Conservation (phyloP, 2,329 filamentous ascomycete genomes). For the Aspergillus sp. region DNA sequence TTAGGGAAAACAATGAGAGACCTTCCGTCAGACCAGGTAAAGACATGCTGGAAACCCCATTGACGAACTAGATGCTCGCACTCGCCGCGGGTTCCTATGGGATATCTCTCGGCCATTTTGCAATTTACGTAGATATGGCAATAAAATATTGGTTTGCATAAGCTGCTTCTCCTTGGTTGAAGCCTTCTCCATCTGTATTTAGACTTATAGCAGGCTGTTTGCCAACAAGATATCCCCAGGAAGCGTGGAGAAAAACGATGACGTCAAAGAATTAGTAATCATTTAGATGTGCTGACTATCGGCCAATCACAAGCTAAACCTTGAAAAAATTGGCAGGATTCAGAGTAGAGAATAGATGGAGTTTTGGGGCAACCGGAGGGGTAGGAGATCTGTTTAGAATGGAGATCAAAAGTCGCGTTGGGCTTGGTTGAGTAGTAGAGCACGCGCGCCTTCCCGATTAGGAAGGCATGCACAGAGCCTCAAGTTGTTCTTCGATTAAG, state of each 20-base stretch:
- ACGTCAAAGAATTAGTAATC: neutral
- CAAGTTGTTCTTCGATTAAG: neutral
- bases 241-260: neutral
- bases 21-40: constrained; percentile 56
- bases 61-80: constrained; percentile 49
- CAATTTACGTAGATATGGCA: neutral
- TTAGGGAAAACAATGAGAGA: constrained; percentile 26
- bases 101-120: constrained; percentile 24
- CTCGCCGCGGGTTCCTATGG: constrained; percentile 33
- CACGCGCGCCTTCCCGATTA: neutral
- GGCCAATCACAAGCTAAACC: neutral
- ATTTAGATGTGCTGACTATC: neutral
- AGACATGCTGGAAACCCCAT: constrained; percentile 56
- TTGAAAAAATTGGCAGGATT: neutral
- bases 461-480: neutral
- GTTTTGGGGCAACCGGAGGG: neutral
- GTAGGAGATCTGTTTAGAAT: neutral
- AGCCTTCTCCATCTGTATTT: neutral
- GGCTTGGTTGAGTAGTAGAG: neutral
- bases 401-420: neutral
- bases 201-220: neutral
- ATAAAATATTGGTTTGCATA: neutral
- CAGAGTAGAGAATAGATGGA: neutral
- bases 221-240: neutral
- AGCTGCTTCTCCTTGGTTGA: neutral